Evolutionary conservation across 2,329 filamentous ascomycete species (phyloP).

Genomic region (Pseudonectria foliicola): DNA sequence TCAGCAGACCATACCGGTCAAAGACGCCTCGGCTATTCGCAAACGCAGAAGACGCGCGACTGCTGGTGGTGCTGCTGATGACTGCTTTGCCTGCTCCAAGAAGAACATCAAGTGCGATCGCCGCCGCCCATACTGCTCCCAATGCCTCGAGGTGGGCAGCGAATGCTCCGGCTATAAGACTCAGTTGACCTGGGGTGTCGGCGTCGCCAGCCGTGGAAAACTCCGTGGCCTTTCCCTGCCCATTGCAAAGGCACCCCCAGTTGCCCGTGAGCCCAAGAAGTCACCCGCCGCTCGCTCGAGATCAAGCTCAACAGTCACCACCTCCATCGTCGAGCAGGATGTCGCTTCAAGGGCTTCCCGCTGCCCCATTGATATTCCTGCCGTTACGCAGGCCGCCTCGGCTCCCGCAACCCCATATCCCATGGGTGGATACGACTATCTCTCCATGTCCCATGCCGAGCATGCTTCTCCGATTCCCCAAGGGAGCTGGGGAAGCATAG

Average conservation of each 20-base stretch:
- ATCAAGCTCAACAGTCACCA: slow-evolving; percentile 35
- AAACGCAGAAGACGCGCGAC: slow-evolving; percentile 84
- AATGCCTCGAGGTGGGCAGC: slow-evolving; percentile 84
- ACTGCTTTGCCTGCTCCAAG: slow-evolving; percentile 91
- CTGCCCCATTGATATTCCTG: slow-evolving; percentile 30
- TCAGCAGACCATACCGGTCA: slow-evolving; percentile 37
- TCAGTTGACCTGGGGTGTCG: slow-evolving; percentile 91
- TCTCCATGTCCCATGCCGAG: slow-evolving; percentile 44
- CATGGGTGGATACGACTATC: slow-evolving; percentile 38
- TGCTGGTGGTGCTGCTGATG: slow-evolving; percentile 81
- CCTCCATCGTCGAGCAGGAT: slow-evolving; percentile 26
- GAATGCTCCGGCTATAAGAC: slow-evolving; percentile 97
- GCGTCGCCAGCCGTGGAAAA: slow-evolving; percentile 92
- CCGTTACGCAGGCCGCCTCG: slow-evolving; percentile 29
- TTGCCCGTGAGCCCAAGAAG: slow-evolving; percentile 44
- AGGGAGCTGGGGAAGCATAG: slow-evolving; percentile 39
- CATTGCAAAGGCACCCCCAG: slow-evolving; percentile 54
- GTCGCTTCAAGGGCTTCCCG: slow-evolving; percentile 24
- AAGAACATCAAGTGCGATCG: slow-evolving; percentile 81
- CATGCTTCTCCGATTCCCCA: slow-evolving; percentile 33
- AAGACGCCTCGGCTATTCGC: slow-evolving; percentile 45
- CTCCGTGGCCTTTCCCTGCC: slow-evolving; percentile 78
- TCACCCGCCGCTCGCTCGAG: slow-evolving; percentile 34
- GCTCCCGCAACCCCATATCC: slow-evolving; percentile 37
- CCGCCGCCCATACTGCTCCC: slow-evolving; percentile 87